Percentiles rank a stretch among this genome's conserved stretches.
phyloP scores from a whole-genome alignment of 2,329 filamentous ascomycete genomes.

The Aspergillus clavatus region DNA sequence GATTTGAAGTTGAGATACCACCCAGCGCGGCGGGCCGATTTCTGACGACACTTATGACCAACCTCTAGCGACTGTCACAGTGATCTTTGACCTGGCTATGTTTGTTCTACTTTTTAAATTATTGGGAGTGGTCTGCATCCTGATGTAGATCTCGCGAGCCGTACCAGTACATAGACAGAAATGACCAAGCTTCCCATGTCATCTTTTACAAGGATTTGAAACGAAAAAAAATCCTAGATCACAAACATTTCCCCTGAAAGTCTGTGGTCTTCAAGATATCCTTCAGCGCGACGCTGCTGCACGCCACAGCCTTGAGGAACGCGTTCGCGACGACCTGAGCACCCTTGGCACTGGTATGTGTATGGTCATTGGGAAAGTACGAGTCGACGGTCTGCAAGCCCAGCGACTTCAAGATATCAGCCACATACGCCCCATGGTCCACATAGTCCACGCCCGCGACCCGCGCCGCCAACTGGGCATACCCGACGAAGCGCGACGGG shows the following conservation, averaged over 20 bases:
- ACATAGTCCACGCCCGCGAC: constrained; percentile 50
- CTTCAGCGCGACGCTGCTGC: constrained; percentile 43
- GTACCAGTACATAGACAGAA: neutral
- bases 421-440: constrained; percentile 57
- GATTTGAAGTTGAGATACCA: neutral
- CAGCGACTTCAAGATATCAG: constrained; percentile 49
- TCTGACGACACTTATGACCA: neutral
- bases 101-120: neutral
- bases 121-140: too few species aligned
- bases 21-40: neutral
- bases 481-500: constrained; percentile 53
- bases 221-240: neutral
- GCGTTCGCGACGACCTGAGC: constrained; percentile 53
- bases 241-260: constrained; percentile 28
- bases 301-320: constrained; percentile 56
- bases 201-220: too few species aligned
- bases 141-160: too few species aligned
- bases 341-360: constrained; percentile 55
- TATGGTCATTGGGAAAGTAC: constrained; percentile 58
- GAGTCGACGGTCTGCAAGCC: constrained; percentile 49
- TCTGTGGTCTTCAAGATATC: constrained; percentile 29
- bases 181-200: neutral
- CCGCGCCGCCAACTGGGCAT: constrained; percentile 47
- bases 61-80: neutral
- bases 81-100: neutral